These are phyloP conservation scores for Cystofilobasidium macerans DNA, from an alignment of 768 basidiomycete genomes.

Conservation along the genomic window DNA sequence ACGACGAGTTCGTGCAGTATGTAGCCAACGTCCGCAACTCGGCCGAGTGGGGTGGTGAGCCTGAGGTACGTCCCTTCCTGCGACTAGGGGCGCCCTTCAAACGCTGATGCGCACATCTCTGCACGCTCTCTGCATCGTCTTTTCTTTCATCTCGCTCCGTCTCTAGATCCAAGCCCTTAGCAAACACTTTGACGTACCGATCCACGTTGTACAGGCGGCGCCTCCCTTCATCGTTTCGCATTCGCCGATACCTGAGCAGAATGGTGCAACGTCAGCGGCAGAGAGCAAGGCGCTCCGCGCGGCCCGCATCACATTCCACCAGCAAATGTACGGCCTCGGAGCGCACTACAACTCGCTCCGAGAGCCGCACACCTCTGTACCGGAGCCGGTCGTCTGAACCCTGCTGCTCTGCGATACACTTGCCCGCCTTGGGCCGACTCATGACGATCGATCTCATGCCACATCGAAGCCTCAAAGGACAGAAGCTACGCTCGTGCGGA, in stretches of 20 bases:
- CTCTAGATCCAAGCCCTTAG: constrained; percentile 67
- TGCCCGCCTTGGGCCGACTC: too few relatives aligned
- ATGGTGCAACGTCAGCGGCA: constrained; percentile 41
- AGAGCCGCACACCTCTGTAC: neutral
- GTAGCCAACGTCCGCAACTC: constrained; percentile 68
- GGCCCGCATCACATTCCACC: constrained; percentile 40
- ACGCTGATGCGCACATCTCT: too few relatives aligned
- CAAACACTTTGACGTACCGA: constrained; percentile 65
- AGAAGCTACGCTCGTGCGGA: too few relatives aligned
- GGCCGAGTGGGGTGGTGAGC: constrained; percentile 94
- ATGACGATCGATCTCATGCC: too few relatives aligned
- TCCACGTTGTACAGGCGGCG: constrained; percentile 79
- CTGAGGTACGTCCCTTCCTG: constrained; percentile 47
- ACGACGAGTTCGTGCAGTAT: constrained; percentile 53
- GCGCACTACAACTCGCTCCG: constrained; percentile 44
- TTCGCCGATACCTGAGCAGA: constrained; percentile 20
- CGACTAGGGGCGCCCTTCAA: too few relatives aligned
- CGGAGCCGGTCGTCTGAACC: too few relatives aligned
- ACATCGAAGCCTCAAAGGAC: too few relatives aligned
- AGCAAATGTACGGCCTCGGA: constrained; percentile 90
- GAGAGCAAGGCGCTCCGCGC: constrained; percentile 34
- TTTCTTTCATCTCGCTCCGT: too few relatives aligned
- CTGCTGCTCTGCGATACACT: too few relatives aligned
- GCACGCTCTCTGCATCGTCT: too few relatives aligned
- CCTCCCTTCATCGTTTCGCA: constrained; percentile 76